Percentiles rank a stretch among this genome's conserved stretches.
These are phyloP conservation scores for Ilyonectria destructans DNA, from an alignment of 2,329 filamentous ascomycete species.

Conservation along the genomic window DNA sequence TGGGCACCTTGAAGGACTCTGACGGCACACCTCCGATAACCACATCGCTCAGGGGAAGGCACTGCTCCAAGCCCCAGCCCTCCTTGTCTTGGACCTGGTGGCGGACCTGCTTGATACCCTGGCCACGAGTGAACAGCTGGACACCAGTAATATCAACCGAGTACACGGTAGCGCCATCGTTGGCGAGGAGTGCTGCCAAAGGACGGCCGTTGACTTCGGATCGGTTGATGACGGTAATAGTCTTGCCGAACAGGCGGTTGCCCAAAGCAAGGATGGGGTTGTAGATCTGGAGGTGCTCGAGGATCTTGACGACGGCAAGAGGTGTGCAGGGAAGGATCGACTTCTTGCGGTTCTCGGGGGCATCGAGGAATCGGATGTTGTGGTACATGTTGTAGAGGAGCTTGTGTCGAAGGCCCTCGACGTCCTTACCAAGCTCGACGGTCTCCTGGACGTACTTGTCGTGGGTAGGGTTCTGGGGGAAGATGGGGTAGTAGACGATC, in stretches of 20 bases:
- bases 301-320: slow-evolving; percentile 95
- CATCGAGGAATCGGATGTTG: slow-evolving; percentile 95
- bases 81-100: slow-evolving; percentile 91
- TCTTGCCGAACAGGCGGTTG: slow-evolving; percentile 93
- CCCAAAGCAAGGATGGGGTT: slow-evolving; percentile 94
- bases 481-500: slow-evolving; percentile 99
- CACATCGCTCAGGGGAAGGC: slow-evolving; percentile 90
- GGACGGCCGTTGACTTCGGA: slow-evolving; percentile 96
- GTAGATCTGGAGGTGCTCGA: slow-evolving; percentile 96
- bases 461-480: slow-evolving; percentile 83
- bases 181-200: slow-evolving; percentile 92
- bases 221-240: slow-evolving; percentile 96
- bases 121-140: slow-evolving; percentile 91
- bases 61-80: slow-evolving; percentile 85
- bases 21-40: slow-evolving; percentile 94
- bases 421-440: slow-evolving; percentile 91
- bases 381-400: slow-evolving; percentile 99
- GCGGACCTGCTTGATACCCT: slow-evolving; percentile 86
- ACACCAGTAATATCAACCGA: slow-evolving; percentile 94
- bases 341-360: slow-evolving; percentile 84
- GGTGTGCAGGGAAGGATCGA: slow-evolving; percentile 96
- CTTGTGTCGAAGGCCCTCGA: slow-evolving; percentile 93
- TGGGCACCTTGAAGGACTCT: slow-evolving; percentile 91
- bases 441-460: slow-evolving; percentile 98
- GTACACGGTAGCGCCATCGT: slow-evolving; percentile 96